phyloP scores from a whole-genome alignment of 306 rosid genomes.

The Neltuma alba region DNA sequence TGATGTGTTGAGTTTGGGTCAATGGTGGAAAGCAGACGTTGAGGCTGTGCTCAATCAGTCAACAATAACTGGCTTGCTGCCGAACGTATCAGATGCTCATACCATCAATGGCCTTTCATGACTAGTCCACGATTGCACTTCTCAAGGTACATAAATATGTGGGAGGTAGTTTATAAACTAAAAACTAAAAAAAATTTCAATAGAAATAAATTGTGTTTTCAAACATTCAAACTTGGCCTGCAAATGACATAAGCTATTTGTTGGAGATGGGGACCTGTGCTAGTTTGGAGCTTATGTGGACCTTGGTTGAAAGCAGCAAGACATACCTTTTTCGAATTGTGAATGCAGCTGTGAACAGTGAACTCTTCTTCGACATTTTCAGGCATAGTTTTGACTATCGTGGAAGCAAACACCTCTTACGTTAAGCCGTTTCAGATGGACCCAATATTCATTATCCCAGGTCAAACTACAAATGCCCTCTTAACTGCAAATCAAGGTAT shows the following conservation, averaged over 20 bases:
- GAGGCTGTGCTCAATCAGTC: constrained; percentile 66
- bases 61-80: constrained; percentile 53
- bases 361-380: constrained; percentile 76
- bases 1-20: constrained; percentile 43
- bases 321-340: constrained; percentile 72
- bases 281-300: not conserved
- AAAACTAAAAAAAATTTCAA: not conserved
- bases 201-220: not conserved
- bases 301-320: constrained; percentile 61
- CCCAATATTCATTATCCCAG: constrained; percentile 64
- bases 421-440: constrained; percentile 70
- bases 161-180: not conserved
- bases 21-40: constrained; percentile 88
- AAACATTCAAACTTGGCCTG: not conserved
- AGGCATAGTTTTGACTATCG: constrained; percentile 57
- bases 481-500: constrained; percentile 44
- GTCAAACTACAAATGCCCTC: constrained; percentile 81
- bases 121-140: constrained; percentile 58
- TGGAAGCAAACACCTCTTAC: constrained; percentile 78
- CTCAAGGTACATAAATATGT: constrained; percentile 52
- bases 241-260: not conserved
- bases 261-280: not conserved
- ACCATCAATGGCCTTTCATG: constrained; percentile 73
- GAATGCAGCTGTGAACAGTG: constrained; percentile 77
- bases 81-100: constrained; percentile 74